Percentiles rank a stretch among this genome's conserved stretches.
Conservation (phyloP, 805 yeast species). For the Candida montana region DNA sequence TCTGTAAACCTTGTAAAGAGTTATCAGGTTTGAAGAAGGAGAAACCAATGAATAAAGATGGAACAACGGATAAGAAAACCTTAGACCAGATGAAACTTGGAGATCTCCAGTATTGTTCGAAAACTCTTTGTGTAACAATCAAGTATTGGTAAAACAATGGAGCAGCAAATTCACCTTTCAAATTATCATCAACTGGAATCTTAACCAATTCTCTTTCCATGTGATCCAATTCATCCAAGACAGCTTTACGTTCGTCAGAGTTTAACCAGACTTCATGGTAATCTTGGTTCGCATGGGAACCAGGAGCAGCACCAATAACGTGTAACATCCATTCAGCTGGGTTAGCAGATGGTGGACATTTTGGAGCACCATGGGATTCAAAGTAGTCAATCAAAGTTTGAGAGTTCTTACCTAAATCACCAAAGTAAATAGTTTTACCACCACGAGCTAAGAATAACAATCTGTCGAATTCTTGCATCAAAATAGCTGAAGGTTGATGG, state of each 20-base stretch:
- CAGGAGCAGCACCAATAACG: conserved; percentile 79
- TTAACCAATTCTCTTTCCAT: conserved; percentile 58
- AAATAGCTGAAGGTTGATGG: conserved; percentile 80
- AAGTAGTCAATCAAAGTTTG: conserved; percentile 56
- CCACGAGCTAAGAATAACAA: conserved; percentile 64
- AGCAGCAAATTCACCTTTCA: conserved; percentile 40
- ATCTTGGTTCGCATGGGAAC: conserved; percentile 66
- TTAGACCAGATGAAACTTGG: conserved; percentile 59
- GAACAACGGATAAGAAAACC: conserved; percentile 43
- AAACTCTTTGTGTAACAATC: conserved; percentile 47
- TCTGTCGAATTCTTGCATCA: conserved; percentile 74
- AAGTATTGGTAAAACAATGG: conserved; percentile 34
- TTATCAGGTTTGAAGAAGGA: conserved; percentile 64
- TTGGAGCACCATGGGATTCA: conserved; percentile 57
- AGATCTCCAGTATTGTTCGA: conserved; percentile 65
- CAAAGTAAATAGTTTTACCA: conserved; percentile 72
- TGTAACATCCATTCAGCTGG: conserved; percentile 94
- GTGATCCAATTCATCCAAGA: conserved; percentile 51
- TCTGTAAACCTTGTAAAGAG: conserved; percentile 67
- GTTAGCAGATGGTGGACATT: conserved; percentile 64
- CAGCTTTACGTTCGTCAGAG: conserved; percentile 55
- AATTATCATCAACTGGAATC: conserved; percentile 28
- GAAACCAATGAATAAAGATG: conserved; percentile 66
- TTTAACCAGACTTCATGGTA: conserved; percentile 73
- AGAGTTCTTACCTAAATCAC: conserved; percentile 61